Evolutionary conservation across 169 alveolate genomes (phyloP).

Genomic region (Eimeria falciformis): DNA sequence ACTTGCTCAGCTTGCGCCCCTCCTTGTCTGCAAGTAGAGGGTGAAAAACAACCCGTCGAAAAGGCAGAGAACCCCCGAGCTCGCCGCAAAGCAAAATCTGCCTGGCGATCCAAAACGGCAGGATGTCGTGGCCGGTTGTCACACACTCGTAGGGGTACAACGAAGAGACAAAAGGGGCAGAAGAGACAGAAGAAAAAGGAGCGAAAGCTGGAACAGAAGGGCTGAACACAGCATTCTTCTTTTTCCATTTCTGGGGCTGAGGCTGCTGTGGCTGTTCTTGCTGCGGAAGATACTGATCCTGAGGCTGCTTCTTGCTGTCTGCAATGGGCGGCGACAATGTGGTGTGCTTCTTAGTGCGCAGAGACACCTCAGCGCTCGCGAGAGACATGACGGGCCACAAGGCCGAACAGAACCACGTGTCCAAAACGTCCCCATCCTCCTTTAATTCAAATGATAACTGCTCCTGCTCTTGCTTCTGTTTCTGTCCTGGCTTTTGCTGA

Average conservation of each 20-base stretch:
- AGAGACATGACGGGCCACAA: slow-evolving; percentile 95
- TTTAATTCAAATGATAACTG: slow-evolving; percentile 71
- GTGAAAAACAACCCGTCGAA: slow-evolving; percentile 95
- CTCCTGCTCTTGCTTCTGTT: not conserved
- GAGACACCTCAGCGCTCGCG: not conserved
- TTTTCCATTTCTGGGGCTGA: not conserved
- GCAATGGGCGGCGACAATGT: not conserved
- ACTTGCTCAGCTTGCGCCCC: slow-evolving; percentile 98
- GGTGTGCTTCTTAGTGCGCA: not conserved
- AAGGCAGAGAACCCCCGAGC: slow-evolving; percentile 92
- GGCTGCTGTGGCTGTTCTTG: not conserved
- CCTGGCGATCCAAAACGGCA: slow-evolving; percentile 99
- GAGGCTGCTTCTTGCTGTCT: not conserved
- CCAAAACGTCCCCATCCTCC: slow-evolving; percentile 97
- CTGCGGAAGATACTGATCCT: not conserved
- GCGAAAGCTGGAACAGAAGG: not conserved
- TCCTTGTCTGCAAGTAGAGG: slow-evolving; percentile 97
- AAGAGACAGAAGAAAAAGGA: not conserved
- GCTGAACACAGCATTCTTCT: too few relatives aligned
- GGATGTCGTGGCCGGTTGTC: slow-evolving; percentile 95
- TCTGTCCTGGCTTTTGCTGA: not conserved
- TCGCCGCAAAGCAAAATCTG: slow-evolving; percentile 83
- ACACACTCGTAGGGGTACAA: not conserved
- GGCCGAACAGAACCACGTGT: slow-evolving; percentile 99
- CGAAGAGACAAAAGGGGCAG: not conserved